Base-by-base conservation (phyloP, 805 yeast species). In the Candida ovalis region DNA sequence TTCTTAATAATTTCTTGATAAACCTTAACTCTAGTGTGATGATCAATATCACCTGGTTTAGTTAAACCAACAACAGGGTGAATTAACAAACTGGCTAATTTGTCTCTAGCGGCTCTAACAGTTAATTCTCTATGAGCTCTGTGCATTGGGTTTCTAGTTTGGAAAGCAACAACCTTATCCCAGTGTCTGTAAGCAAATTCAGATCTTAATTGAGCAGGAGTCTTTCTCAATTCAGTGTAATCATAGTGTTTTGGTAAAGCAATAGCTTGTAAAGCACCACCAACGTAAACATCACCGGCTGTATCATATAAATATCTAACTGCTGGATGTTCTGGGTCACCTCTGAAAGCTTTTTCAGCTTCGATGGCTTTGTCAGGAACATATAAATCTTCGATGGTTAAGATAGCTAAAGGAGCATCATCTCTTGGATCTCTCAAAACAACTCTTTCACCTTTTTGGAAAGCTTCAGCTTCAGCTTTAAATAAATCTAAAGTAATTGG, bases 81-180 rank as follows among this genome's bases (percentile, higher is more conserved):
- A 63, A 91, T 89, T 69, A 91, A 77, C 47, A 91, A 85, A 55
- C 87, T 85, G 42, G 92, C 90, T 56, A 89, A 85, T 57, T 89
- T 82, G 57, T 88, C 94, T 62, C 90, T 81, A n/a, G 98, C 97
- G 33, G 97, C 98, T 61, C 97, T 81, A 42, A 91, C 96, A 15
- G 98, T 91, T 62, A 91, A 76, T 70, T 91, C 98, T 68, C 97
- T 81, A 70, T 91, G 98, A 30, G 98, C 98, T 68, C 98, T 83
- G 71, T 91, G 98, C 97, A 91, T 92, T 58, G 98, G 98, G 74
- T 91, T 91, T 75, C 98, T 82, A 39, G 98, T 91, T 74, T 91
- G 98, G 84, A 91, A 91, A 30, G 98, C 98, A 42, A 91, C 98
- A 47, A 91, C 87, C 61, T 82, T 77, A 61, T 81, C 78, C 97